Base-by-base conservation (phyloP, 1,284 basidiomycete species). In the Apiotrichum domesticum region DNA sequence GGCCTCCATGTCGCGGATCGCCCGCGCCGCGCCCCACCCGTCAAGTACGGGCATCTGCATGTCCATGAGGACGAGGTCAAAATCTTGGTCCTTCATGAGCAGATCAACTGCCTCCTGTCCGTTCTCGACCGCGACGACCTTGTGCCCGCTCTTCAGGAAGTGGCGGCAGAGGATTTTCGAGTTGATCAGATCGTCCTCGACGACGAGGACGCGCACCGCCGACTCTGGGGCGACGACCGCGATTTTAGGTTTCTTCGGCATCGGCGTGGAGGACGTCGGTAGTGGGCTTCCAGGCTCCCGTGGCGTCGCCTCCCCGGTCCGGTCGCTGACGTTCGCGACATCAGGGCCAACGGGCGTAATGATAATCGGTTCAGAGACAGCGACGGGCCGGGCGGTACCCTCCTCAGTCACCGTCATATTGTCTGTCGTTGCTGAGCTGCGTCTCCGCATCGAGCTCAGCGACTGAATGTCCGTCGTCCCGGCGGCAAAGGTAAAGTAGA, bases 31-130 rank as follows among this genome's bases (percentile, higher is more conserved):
- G 56, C 86, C 83, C 62, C 85, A 85, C 1, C 89, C 89, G 66
- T 90, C 84, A 57, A 90, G 80, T 56, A 91, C 85, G 0, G 88
- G 88, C 88, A 90, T 91, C 86, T 89, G 87, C 37, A 91, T 84
- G 71, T 91, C 88, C 89, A 91, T 91, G 54, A 93, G 78, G 15
- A 91, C 79, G 50, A 81, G 83, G 69, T 93, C 88, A 14, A 83
- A 79, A 37, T 80, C 78, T 67, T 67, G 66, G 69, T 90, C 87
- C 0, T 72, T 66, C 55, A 80, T 71, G 37, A 90, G 78, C 57
- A 79, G 79, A 45, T 87, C 84, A 2, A 89, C 78, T 0, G 84
- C 85, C 68, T 90, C 87, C 72, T 87, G 87, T 5, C 89, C 88
- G 65, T 91, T 89, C 3, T 83, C 85, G 0, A 85, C 85, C 47